Evolutionary conservation across 1,284 basidiomycete species (phyloP), one percentile per base, ranked within the genome.

Genomic region (Ustilago cynodontis): DNA sequence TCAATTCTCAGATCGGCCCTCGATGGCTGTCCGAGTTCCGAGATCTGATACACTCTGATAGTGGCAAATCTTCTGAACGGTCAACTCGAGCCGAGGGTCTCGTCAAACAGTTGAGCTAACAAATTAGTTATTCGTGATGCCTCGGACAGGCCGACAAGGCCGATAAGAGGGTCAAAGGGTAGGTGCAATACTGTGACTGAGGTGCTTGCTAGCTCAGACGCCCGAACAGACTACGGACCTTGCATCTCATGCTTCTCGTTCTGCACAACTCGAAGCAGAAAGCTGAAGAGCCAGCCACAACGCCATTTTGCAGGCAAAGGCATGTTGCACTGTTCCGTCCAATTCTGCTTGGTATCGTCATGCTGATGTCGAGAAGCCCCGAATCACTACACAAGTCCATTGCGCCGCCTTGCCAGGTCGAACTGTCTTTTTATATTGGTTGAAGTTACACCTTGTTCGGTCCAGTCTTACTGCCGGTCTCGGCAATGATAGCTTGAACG

Each of bases 21-120:
- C 29, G 50, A 22, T 56, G 4, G 4, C 35, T 6, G 10, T 56
- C 54, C 54, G 54, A 56, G 54, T 45, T 56, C 54, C 41, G 54
- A 24, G 20, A 41, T 9, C n/a, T 41, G 8, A 33, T 33, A 16
- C 7, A n/a, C 37, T 11, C 6, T 7, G 6, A n/a, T n/a, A 47
- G 43, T n/a, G 43, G 7, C 8, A 47, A 11, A 22, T 22, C 43
- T 47, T 20, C 43, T 47, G 20, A 22, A 9, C 28, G 28, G n/a
- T 26, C 50, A 33, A 52, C 28, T 26, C 29, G 50, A 52, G n/a
- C 14, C 13, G 18, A 39, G 9, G 20, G 26, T 29, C 4, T 51
- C 26, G 14, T 39, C 13, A n/a, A 39, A 16, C 26, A 8, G 28
- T 31, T 14, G 49, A 39, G 18, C 37, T 39, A 16, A 16, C 37